A percentile compares a stretch with the other conserved stretches of the same genome.
These are phyloP conservation scores for Saturnispora quitensis DNA, from an alignment of 805 yeast genomes.

Conservation along the genomic window DNA sequence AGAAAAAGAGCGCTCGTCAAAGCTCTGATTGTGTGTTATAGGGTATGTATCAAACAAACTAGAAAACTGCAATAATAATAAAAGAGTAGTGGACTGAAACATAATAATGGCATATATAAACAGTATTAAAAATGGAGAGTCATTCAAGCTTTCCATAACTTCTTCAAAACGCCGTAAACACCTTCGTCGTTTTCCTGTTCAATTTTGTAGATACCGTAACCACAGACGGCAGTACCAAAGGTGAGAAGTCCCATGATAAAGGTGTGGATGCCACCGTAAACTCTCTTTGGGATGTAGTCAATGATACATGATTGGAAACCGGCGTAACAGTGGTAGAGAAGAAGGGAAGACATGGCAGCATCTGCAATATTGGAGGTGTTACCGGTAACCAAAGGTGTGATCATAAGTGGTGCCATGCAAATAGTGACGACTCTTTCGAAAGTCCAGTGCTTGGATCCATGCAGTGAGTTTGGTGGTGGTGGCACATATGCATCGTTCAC, in stretches of 20 bases:
- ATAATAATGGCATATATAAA: background rate
- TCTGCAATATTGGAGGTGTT: conserved; percentile 47
- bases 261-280: conserved; percentile 56
- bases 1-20: background rate
- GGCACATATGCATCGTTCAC: conserved; percentile 64
- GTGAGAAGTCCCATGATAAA: conserved; percentile 51
- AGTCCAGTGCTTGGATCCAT: conserved; percentile 72
- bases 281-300: conserved; percentile 71
- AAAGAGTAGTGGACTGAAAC: background rate
- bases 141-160: conserved; percentile 26
- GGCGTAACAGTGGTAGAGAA: conserved; percentile 56
- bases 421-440: conserved; percentile 53
- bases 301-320: conserved; percentile 73
- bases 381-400: conserved; percentile 53
- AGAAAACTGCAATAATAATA: background rate
- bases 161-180: conserved; percentile 35
- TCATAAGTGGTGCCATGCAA: conserved; percentile 53
- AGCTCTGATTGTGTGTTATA: background rate
- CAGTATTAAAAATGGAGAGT: background rate
- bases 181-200: conserved; percentile 65
- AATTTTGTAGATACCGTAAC: conserved; percentile 62
- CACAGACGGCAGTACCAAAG: conserved; percentile 54
- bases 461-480: conserved; percentile 44
- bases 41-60: conserved; percentile 1
- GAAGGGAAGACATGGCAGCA: conserved; percentile 42